Evolutionary conservation across 768 basidiomycete genomes (phyloP), one percentile per base, ranked within the genome.

Genomic region (Paxillus ammoniavirescens): DNA sequence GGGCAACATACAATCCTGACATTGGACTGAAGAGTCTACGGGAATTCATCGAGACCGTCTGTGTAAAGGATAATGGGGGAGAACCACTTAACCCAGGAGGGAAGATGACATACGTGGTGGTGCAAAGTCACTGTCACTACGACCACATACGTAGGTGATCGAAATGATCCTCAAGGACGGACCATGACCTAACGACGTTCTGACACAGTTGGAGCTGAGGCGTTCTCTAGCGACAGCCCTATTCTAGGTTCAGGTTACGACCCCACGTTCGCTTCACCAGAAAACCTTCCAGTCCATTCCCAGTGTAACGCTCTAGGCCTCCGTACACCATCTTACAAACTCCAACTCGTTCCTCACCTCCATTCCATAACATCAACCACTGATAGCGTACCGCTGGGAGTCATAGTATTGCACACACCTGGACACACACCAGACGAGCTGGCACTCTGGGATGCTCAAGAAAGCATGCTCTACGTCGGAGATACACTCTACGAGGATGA

Each of bases 341-440:
- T 79, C 9, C 69, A 57, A 12, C 73, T 82, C n/a, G 75, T 77
- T 13, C 72, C 73, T 8, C 75, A 83, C 58, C 65, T 65, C 15
- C 55, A 75, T 49, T 52, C 51, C 17, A 66, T 81, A 51, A 57
- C 58, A 5, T 60, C 62, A 3, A 63, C 56, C 18, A n/a, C 43
- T 31, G 43, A 28, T 6, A 42, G 45, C 18, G 47, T 62, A 4
- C 56, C 71, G 0, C 64, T 78, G 0, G 75, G 73, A 1, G 56
- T 83, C 23, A 71, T 55, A 2, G 67, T 82, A 51, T 68, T 83
- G 50, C 82, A 83, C 55, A 82, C 80, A 0, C 81, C 82, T 0
- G 81, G 82, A 26, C 82, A 84, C 53, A 82, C 78, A 0, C 82
- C 82, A 2, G 83, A 83, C 65, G 77, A 81, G 58, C 64, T 82